Conservation (phyloP, 768 basidiomycete species). For the Mycena capillaripes region DNA sequence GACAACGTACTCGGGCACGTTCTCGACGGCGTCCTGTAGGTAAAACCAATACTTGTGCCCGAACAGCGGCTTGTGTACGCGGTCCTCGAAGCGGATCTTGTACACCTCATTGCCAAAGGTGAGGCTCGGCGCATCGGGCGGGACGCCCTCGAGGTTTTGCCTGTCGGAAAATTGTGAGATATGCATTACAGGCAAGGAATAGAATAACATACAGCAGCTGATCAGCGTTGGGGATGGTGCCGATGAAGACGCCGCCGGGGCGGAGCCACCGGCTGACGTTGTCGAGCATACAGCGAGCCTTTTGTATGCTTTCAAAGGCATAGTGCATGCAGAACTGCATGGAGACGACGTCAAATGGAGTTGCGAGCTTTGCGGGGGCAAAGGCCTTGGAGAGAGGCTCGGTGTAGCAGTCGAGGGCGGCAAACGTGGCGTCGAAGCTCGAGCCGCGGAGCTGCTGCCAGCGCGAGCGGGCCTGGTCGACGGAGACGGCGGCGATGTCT, state of each 20-base stretch:
- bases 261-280: conserved; percentile 89
- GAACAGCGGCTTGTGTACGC: conserved; percentile 72
- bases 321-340: conserved; percentile 99
- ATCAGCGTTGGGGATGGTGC: conserved; percentile 95
- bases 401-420: conserved; percentile 90
- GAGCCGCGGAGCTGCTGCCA: conserved; percentile 65
- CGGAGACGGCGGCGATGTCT: conserved; percentile 93
- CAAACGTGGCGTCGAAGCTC: conserved; percentile 85
- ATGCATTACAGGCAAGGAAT: not conserved
- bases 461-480: conserved; percentile 89
- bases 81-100: conserved; percentile 87
- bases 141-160: conserved; percentile 78
- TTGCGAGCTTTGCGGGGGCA: conserved; percentile 67
- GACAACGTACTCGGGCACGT: conserved; percentile 98
- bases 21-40: conserved; percentile 94
- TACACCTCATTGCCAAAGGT: conserved; percentile 95
- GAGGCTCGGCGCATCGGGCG: conserved; percentile 75
- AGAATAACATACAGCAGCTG: conserved; percentile 79
- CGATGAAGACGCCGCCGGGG: conserved; percentile 92
- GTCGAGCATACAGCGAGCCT: conserved; percentile 91
- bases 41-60: conserved; percentile 97
- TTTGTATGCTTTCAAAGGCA: conserved; percentile 92
- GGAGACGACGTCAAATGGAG: conserved; percentile 93
- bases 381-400: conserved; percentile 80
- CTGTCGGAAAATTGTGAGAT: conserved; percentile 52